phyloP scores from a whole-genome alignment of 257 asterid genomes.

The Primulina tabacum region DNA sequence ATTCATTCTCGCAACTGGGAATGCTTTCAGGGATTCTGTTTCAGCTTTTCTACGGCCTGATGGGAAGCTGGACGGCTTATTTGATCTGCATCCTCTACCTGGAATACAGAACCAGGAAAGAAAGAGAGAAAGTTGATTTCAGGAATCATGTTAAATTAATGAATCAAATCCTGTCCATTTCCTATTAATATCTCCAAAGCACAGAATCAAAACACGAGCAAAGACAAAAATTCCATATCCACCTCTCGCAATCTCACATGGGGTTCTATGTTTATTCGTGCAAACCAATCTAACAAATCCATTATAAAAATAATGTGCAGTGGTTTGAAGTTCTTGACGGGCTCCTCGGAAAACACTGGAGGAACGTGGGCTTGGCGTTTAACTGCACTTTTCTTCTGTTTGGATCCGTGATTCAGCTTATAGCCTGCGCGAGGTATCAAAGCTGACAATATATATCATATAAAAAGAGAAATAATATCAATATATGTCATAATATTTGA shows the following conservation, averaged over 20 bases:
- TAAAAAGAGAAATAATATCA: too few species aligned
- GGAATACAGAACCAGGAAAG: slow-evolving; percentile 81
- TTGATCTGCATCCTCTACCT: slow-evolving; percentile 74
- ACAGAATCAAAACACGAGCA: neutral
- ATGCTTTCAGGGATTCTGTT: slow-evolving; percentile 73
- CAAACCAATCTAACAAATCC: neutral
- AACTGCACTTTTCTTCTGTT: slow-evolving; percentile 93
- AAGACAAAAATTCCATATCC: slow-evolving; percentile 6
- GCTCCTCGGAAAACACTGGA: slow-evolving; percentile 84
- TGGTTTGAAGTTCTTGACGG: slow-evolving; percentile 99
- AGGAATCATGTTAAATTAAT: slow-evolving; percentile 53
- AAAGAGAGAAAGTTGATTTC: slow-evolving; percentile 81
- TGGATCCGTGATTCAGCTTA: slow-evolving; percentile 97
- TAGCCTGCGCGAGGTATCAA: slow-evolving; percentile 89
- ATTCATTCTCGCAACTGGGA: slow-evolving; percentile 90
- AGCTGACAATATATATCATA: neutral
- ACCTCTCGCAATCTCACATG: slow-evolving; percentile 27
- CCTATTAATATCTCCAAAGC: neutral
- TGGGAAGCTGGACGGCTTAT: slow-evolving; percentile 96
- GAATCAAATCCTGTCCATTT: neutral
- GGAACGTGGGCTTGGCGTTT: slow-evolving; percentile 94
- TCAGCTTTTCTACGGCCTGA: slow-evolving; percentile 72
- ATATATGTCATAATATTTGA: too few species aligned
- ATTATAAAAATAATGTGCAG: slow-evolving; percentile 23
- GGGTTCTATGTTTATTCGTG: slow-evolving; percentile 17